Evolutionary conservation across 2,329 filamentous ascomycete genomes (phyloP).

Genomic region (Cytospora paraplurivora): DNA sequence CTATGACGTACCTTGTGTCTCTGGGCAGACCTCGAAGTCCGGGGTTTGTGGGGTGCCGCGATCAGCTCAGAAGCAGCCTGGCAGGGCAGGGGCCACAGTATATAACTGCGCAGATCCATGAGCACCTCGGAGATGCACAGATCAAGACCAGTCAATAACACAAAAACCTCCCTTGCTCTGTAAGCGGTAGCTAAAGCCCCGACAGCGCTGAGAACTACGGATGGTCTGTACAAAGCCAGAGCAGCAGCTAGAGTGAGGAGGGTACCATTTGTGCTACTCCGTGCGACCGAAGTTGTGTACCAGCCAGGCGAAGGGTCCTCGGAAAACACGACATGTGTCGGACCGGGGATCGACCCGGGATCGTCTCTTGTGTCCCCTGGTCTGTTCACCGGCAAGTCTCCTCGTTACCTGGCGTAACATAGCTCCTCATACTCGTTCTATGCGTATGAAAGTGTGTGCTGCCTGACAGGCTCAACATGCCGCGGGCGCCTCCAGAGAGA

Average conservation of each 20-base stretch:
- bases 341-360: slow-evolving; percentile 7
- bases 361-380: neutral
- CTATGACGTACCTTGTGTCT: neutral
- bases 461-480: neutral
- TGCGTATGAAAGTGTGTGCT: neutral
- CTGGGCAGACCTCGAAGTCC: slow-evolving; percentile 10
- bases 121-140: neutral
- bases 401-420: neutral
- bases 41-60: slow-evolving; percentile 15
- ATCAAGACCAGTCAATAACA: neutral
- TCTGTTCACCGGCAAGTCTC: neutral
- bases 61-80: neutral
- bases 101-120: neutral
- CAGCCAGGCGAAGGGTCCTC: neutral
- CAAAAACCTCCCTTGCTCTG: neutral
- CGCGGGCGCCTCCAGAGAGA: neutral
- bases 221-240: neutral
- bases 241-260: neutral
- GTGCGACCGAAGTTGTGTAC: neutral
- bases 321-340: slow-evolving; percentile 5
- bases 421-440: neutral
- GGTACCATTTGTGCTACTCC: neutral
- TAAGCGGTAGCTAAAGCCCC: neutral
- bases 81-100: slow-evolving; percentile 2
- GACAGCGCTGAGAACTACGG: neutral